phyloP scores from a whole-genome alignment of 768 basidiomycete genomes.

The Leccinum pellstonianum region DNA sequence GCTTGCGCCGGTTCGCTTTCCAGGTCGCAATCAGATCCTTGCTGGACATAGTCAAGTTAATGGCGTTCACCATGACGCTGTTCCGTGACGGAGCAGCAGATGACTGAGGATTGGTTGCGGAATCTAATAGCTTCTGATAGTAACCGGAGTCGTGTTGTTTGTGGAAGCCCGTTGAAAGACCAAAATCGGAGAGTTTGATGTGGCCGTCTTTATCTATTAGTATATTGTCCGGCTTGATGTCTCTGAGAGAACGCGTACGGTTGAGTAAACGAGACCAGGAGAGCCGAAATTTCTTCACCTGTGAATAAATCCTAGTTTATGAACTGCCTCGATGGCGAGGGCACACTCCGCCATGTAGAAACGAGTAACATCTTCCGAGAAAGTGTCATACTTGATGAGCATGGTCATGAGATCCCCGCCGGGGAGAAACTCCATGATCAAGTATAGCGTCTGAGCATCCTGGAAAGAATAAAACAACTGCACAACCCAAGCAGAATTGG shows the following conservation, averaged over 20 bases:
- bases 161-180: conserved; percentile 98
- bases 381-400: conserved; percentile 99
- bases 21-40: conserved; percentile 96
- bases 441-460: conserved; percentile 85
- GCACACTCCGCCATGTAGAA: conserved; percentile 99
- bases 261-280: neutral
- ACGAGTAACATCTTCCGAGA: conserved; percentile 95
- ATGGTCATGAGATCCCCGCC: conserved; percentile 99
- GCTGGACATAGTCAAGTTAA: conserved; percentile 92
- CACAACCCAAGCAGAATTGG: conserved; percentile 94
- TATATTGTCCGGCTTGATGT: conserved; percentile 99
- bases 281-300: conserved; percentile 48
- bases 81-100: conserved; percentile 62
- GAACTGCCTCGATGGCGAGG: conserved; percentile 95
- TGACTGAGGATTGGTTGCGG: conserved; percentile 46
- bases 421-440: conserved; percentile 99
- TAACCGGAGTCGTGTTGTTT: conserved; percentile 96
- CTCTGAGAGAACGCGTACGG: conserved; percentile 46
- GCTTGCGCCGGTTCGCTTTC: conserved; percentile 96
- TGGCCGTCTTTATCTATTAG: conserved; percentile 91
- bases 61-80: conserved; percentile 96
- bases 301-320: conserved; percentile 96
- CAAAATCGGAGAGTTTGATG: conserved; percentile 97
- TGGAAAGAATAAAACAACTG: conserved; percentile 99
- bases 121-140: conserved; percentile 85